Conservation (phyloP, 2,329 filamentous ascomycete species). For the Fusarium robinianum region DNA sequence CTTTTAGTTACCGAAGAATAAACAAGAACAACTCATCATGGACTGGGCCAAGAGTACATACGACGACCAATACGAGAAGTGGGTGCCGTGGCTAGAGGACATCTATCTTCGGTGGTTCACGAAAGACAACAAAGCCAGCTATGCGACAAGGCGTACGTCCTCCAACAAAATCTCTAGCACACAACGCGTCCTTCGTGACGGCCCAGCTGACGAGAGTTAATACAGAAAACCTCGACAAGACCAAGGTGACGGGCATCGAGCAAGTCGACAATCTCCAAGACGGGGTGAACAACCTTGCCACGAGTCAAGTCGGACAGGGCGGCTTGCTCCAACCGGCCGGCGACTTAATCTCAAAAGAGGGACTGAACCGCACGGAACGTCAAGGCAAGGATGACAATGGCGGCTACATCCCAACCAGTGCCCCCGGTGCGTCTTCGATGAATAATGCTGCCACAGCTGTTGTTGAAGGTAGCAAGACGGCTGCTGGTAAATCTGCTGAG, state of each 20-base stretch:
- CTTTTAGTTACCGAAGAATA: background rate
- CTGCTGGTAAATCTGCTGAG: conserved; percentile 31
- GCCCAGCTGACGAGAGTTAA: conserved; percentile 3
- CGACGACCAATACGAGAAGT: conserved; percentile 73
- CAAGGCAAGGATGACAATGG: conserved; percentile 66
- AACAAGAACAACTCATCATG: conserved; percentile 34
- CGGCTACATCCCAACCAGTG: conserved; percentile 45
- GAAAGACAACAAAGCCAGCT: conserved; percentile 76
- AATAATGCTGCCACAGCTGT: conserved; percentile 36
- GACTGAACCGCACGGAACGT: conserved; percentile 67
- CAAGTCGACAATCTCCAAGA: conserved; percentile 73
- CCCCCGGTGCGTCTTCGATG: conserved; percentile 37
- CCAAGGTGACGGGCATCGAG: conserved; percentile 69
- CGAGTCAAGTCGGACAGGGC: conserved; percentile 68
- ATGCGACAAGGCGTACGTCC: conserved; percentile 66
- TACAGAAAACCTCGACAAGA: conserved; percentile 67
- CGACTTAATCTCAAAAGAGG: conserved; percentile 65
- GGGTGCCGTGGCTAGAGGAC: conserved; percentile 79
- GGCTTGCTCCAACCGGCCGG: conserved; percentile 68
- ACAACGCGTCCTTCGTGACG: too few species aligned
- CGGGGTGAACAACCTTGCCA: conserved; percentile 64
- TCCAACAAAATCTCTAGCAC: background rate
- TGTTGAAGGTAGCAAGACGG: conserved; percentile 41
- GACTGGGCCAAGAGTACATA: conserved; percentile 68
- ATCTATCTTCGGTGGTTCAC: conserved; percentile 73